Evolutionary conservation across 345 rosid species (phyloP).

Genomic region (Eucalyptus erythrocorys): DNA sequence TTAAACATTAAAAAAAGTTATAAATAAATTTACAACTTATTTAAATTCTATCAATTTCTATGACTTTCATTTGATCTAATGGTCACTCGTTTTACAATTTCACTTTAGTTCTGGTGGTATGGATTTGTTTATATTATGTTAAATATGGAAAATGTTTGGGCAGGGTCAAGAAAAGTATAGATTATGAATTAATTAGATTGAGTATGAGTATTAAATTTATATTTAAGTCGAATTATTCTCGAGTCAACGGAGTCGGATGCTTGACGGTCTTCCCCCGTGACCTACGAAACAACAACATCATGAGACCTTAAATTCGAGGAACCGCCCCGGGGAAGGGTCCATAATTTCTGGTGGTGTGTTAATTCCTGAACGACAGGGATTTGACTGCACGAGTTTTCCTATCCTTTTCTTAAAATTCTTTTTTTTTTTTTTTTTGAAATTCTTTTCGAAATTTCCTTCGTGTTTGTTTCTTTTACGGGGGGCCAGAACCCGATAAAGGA

Average conservation of each 20-base stretch:
- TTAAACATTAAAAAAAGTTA: too few relatives aligned
- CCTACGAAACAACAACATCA: neutral
- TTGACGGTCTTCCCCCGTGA: neutral
- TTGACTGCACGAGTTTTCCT: neutral
- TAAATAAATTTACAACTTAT: too few relatives aligned
- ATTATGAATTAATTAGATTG: too few relatives aligned
- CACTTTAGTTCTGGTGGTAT: neutral
- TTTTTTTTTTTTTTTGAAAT: neutral
- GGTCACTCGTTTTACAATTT: accelerated
- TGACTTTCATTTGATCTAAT: too few relatives aligned
- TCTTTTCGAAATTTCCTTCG: neutral
- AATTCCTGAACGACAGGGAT: neutral
- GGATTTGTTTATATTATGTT: too few relatives aligned
- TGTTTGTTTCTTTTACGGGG: neutral
- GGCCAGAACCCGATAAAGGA: neutral
- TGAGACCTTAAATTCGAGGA: neutral
- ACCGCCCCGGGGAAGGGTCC: neutral
- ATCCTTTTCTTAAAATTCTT: neutral
- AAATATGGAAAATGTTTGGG: neutral
- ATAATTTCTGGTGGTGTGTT: neutral
- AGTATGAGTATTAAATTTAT: too few relatives aligned
- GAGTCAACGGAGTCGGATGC: too few relatives aligned
- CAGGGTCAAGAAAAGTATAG: accelerated
- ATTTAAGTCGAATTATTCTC: too few relatives aligned
- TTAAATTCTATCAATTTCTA: too few relatives aligned